Evolutionary conservation across 305 asterid species (phyloP).

Genomic region (Fraxinus angustifolia): DNA sequence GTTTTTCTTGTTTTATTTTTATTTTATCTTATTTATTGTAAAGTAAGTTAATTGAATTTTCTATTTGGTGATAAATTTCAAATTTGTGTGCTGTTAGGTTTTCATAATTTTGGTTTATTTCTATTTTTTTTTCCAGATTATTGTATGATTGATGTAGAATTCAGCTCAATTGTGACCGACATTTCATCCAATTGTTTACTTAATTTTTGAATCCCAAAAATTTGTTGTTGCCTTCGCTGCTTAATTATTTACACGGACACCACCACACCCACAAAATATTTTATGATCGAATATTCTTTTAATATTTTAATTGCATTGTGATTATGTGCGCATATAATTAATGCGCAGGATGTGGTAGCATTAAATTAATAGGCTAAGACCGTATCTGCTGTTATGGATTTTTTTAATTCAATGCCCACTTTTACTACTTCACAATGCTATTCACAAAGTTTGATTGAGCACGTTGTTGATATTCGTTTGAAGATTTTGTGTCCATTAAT

Average conservation of each 20-base stretch:
- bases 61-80: neutral
- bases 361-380: constrained; percentile 2
- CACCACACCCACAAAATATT: neutral
- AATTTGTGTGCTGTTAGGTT: neutral
- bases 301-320: neutral
- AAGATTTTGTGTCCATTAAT: constrained; percentile 17
- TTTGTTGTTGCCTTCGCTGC: constrained; percentile 22
- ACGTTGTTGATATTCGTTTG: constrained; percentile 23
- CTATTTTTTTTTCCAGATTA: constrained; percentile 5
- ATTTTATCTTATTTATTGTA: neutral
- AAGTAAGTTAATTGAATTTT: neutral
- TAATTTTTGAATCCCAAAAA: constrained; percentile 7
- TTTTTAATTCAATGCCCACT: neutral
- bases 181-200: neutral
- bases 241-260: constrained; percentile 6
- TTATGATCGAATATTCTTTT: constrained; percentile 1
- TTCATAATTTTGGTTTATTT: constrained; percentile 2
- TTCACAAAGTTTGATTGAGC: constrained; percentile 26
- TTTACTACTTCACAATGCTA: neutral
- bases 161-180: constrained; percentile 2
- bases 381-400: neutral
- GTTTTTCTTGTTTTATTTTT: neutral
- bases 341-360: neutral
- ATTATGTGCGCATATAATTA: neutral
- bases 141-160: constrained; percentile 1